Base-by-base conservation (phyloP, 2,329 filamentous ascomycete species). In the Gyromitra esculenta region DNA sequence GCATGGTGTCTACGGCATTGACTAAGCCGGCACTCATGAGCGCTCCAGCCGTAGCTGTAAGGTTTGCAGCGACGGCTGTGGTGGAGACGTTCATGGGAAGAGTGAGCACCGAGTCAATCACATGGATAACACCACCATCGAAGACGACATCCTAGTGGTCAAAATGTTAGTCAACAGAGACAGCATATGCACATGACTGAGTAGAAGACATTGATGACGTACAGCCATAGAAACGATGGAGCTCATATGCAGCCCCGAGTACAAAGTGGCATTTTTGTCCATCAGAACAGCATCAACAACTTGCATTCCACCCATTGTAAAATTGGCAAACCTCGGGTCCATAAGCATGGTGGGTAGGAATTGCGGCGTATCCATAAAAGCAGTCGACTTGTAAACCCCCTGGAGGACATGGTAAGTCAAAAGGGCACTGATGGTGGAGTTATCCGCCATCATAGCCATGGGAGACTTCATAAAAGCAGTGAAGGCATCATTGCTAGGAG, bases 401-500 rank as follows among this genome's bases (percentile, higher is more conserved):
- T 87, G 86, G 6, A 90, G 82, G 21, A 90, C 85, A 81, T 91
- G 89, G 81, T 91, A 91, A 71, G 82, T 83, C 25, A 91, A 82
- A 37, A 89, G 81, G 3, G 86, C 86, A 52, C 21, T 9, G 0
- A 77, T 50, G 3, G 70, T 74, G 11, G 75, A 52, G 21, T 70
- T 69, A 75, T 82, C 80, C 18, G 86, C 79, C 13, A 83, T 77
- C 25, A 35, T 60, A 54, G 69, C 52, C 77, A 78, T 75, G 2
- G 84, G 81, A 37, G 80, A 73, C 3, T 81, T 78, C 48, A 83
- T 77, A 52, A 86, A 80, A 11, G 80, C 79, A 25, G 79, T 68
- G 56, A 87, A 83, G 0, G 87, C 88, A 9, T 85, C 80, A 80
- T 90, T 88, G 81, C 84, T 86, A 0, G 88, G 88, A 0, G 88